Evolutionary conservation across 2,329 filamentous ascomycete species (phyloP).

Genomic region (Onygenales sp.): DNA sequence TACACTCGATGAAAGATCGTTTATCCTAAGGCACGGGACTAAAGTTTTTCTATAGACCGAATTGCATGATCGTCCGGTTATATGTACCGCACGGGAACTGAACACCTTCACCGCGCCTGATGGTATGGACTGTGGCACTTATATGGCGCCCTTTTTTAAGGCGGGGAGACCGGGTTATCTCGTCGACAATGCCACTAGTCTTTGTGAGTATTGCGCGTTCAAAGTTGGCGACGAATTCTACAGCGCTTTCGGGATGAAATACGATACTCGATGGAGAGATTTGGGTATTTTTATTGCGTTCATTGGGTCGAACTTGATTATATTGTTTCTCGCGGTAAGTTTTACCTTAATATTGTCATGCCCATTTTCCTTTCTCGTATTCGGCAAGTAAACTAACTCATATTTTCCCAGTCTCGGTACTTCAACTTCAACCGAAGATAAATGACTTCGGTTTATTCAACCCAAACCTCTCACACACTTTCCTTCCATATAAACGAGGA

Average conservation of each 20-base stretch:
- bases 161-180: slow-evolving; percentile 39
- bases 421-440: slow-evolving; percentile 36
- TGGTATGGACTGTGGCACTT: slow-evolving; percentile 51
- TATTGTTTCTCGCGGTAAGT: slow-evolving; percentile 50
- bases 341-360: neutral
- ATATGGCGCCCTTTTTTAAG: slow-evolving; percentile 35
- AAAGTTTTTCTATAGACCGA: slow-evolving; percentile 14
- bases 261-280: slow-evolving; percentile 67
- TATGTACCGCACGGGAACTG: slow-evolving; percentile 25
- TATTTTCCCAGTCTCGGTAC: slow-evolving; percentile 27
- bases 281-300: slow-evolving; percentile 70
- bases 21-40: too few relatives aligned
- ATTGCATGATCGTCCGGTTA: slow-evolving; percentile 19
- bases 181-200: slow-evolving; percentile 35
- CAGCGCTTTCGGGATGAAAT: slow-evolving; percentile 54
- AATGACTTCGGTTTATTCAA: neutral
- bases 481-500: too few relatives aligned
- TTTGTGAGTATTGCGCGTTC: slow-evolving; percentile 55
- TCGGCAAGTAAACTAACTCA: slow-evolving; percentile 6
- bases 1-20: too few relatives aligned
- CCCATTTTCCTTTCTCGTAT: slow-evolving; percentile 3
- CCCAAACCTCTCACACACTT: too few relatives aligned
- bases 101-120: slow-evolving; percentile 41
- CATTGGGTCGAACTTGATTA: slow-evolving; percentile 64
- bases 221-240: slow-evolving; percentile 75